Percentiles rank a stretch among this genome's conserved stretches.
Conservation (phyloP, 129 eudicot genomes). For the Chrysanthemum lavandulifolium region DNA sequence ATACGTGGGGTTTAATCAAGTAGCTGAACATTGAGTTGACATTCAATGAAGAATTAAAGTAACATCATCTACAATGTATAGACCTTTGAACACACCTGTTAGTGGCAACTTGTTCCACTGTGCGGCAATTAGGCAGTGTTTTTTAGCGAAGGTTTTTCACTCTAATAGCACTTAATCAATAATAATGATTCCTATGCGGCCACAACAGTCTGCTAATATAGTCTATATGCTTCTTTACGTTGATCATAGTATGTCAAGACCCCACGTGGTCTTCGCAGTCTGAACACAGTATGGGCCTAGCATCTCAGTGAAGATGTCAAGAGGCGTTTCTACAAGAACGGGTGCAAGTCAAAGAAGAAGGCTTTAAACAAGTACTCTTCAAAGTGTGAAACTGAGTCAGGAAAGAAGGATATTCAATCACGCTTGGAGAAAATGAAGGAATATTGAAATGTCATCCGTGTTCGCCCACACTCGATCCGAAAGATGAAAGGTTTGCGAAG, state of each 20-base stretch:
- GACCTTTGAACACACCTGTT: neutral
- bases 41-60: neutral
- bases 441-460: too few species aligned
- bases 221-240: neutral
- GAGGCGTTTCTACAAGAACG: too few species aligned
- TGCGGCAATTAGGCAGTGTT: slow-evolving; percentile 5
- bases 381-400: too few species aligned
- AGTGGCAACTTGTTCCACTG: slow-evolving; percentile 7
- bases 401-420: too few species aligned
- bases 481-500: too few species aligned
- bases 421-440: too few species aligned
- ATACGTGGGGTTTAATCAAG: slow-evolving; percentile 9
- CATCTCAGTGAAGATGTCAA: too few species aligned
- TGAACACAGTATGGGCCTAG: too few species aligned
- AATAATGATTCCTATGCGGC: neutral
- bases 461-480: too few species aligned
- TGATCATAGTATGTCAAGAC: neutral
- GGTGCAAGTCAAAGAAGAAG: too few species aligned
- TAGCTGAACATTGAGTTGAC: neutral
- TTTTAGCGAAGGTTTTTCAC: slow-evolving; percentile 1
- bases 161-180: neutral
- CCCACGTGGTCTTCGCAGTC: too few species aligned
- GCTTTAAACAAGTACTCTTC: too few species aligned
- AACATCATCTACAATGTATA: neutral
- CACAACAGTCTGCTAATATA: neutral